These are phyloP conservation scores for Dothidotthia symphoricarpi DNA, from an alignment of 2,329 filamentous ascomycete genomes.

Conservation along the genomic window DNA sequence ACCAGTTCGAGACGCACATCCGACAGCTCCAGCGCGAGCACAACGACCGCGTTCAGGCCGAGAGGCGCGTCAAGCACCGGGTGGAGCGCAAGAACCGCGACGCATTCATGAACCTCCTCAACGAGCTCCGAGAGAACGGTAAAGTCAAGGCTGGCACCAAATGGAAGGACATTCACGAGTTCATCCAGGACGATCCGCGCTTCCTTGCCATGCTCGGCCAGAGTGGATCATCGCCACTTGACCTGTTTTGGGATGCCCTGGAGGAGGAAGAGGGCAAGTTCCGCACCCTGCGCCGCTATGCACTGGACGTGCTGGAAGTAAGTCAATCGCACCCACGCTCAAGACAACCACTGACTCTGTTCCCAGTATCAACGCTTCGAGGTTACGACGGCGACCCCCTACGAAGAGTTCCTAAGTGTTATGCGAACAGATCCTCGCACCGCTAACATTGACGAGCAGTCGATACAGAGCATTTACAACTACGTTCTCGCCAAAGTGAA, in stretches of 20 bases:
- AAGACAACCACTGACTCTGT: constrained; percentile 6
- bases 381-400: constrained; percentile 78
- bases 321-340: constrained; percentile 37
- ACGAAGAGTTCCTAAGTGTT: constrained; percentile 81
- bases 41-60: constrained; percentile 85
- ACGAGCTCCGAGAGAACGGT: constrained; percentile 69
- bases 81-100: constrained; percentile 86
- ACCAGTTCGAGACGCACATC: constrained; percentile 91
- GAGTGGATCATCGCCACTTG: constrained; percentile 77
- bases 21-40: constrained; percentile 86
- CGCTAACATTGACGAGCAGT: constrained; percentile 79
- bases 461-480: constrained; percentile 78
- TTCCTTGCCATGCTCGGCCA: constrained; percentile 83
- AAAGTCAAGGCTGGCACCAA: constrained; percentile 88
- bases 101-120: constrained; percentile 70
- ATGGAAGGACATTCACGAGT: constrained; percentile 77
- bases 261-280: constrained; percentile 92
- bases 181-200: constrained; percentile 76
- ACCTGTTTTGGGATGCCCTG: constrained; percentile 93
- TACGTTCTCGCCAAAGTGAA: constrained; percentile 83
- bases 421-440: constrained; percentile 86
- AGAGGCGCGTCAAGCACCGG: constrained; percentile 77
- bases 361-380: constrained; percentile 84
- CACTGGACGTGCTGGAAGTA: constrained; percentile 85
- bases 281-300: constrained; percentile 75